These are phyloP conservation scores for Pythium rishiriense DNA, from an alignment of 352 stramenopile species.

Conservation along the genomic window DNA sequence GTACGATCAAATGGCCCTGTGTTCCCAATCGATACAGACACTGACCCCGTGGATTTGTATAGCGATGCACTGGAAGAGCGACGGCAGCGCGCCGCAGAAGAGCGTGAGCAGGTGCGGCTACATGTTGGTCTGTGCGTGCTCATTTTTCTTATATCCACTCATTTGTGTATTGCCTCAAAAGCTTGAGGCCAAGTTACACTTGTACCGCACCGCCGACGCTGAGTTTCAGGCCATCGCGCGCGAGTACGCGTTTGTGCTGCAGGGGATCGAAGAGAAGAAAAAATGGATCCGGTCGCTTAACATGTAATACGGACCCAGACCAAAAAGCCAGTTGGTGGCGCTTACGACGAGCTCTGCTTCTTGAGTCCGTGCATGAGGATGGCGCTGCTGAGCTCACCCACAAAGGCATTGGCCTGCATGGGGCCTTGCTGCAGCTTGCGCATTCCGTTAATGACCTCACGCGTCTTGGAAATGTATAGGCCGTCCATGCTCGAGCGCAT, in stretches of 20 bases:
- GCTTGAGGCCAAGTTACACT: slow-evolving; percentile 36
- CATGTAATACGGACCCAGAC: slow-evolving; percentile 23
- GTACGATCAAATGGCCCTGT: slow-evolving; percentile 20
- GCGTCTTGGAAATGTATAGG: slow-evolving; percentile 95
- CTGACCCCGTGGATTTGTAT: background rate
- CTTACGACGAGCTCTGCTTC: slow-evolving; percentile 27
- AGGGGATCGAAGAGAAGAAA: slow-evolving; percentile 42
- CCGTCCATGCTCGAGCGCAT: slow-evolving; percentile 91
- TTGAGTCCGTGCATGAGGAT: slow-evolving; percentile 78
- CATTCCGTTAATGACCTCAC: slow-evolving; percentile 93
- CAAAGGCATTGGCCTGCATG: slow-evolving; percentile 58
- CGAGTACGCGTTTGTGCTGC: slow-evolving; percentile 35
- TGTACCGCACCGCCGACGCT: slow-evolving; percentile 34
- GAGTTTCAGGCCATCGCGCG: slow-evolving; percentile 41
- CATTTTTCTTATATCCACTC: background rate
- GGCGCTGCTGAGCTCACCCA: slow-evolving; percentile 69
- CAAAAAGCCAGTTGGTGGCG: background rate
- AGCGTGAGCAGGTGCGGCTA: slow-evolving; percentile 17
- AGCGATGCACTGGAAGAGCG: slow-evolving; percentile 34
- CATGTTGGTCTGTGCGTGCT: background rate
- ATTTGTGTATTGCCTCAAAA: slow-evolving; percentile 12
- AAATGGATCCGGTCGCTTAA: slow-evolving; percentile 44
- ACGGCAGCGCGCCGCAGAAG: slow-evolving; percentile 24
- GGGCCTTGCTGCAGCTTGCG: slow-evolving; percentile 78
- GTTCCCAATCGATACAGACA: background rate